phyloP scores from a whole-genome alignment of 805 yeast genomes.

The Myxozyma sirexii region DNA sequence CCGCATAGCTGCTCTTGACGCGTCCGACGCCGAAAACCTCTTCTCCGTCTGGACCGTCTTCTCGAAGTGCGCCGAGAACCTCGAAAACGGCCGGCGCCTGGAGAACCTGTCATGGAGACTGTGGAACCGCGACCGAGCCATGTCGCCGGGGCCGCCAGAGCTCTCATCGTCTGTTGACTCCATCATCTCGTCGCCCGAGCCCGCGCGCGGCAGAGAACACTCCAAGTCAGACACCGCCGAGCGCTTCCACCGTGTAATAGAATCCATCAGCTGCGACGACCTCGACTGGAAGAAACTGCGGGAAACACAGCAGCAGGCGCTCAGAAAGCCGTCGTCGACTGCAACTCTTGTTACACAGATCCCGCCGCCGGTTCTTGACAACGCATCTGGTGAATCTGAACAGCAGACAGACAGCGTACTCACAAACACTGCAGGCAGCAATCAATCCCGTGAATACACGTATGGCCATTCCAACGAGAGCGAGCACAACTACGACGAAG shows the following conservation, averaged over 20 bases:
- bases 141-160: not conserved
- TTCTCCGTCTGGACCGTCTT: conserved; percentile 43
- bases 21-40: conserved; percentile 37
- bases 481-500: not conserved
- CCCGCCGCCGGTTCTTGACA: no score
- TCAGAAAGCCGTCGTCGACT: no score
- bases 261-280: conserved; percentile 32
- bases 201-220: not conserved
- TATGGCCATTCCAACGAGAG: no score
- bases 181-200: not conserved
- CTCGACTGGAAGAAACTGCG: conserved; percentile 19
- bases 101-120: conserved; percentile 47
- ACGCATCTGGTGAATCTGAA: no score
- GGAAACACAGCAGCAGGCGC: not conserved
- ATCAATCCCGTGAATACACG: no score
- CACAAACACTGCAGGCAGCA: no score
- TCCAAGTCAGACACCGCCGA: conserved; percentile 28
- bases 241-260: conserved; percentile 37
- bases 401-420: no score
- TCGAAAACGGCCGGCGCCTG: conserved; percentile 45
- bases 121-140: conserved; percentile 40
- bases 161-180: conserved; percentile 18
- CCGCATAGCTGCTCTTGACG: conserved; percentile 35
- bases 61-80: conserved; percentile 43
- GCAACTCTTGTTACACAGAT: no score